Evolutionary conservation across 1,139 yeast species (phyloP).

Genomic region (Saccharomycopsis hybrid): DNA sequence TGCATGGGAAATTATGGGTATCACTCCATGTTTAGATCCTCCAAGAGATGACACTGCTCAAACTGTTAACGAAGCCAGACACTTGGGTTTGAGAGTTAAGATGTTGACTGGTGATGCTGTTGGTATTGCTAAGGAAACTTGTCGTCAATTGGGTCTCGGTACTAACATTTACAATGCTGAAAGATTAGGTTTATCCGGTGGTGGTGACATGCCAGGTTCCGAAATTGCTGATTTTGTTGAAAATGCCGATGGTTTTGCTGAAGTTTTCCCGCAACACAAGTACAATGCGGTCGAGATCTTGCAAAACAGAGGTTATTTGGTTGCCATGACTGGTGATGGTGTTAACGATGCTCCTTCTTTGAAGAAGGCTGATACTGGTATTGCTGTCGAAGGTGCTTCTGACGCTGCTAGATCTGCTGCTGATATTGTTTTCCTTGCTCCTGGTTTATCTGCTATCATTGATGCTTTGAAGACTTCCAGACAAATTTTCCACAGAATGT

Average conservation of each 20-base stretch:
- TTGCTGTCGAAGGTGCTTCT: constrained; percentile 95
- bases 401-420: constrained; percentile 97
- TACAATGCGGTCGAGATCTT: constrained; percentile 86
- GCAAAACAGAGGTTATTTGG: constrained; percentile 89
- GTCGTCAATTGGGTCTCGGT: constrained; percentile 96
- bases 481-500: constrained; percentile 98
- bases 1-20: constrained; percentile 97
- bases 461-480: constrained; percentile 92
- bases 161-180: constrained; percentile 96
- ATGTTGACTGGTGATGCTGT: constrained; percentile 99
- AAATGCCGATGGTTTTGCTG: constrained; percentile 96
- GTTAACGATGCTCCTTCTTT: constrained; percentile 95
- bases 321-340: constrained; percentile 99
- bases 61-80: constrained; percentile 89
- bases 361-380: constrained; percentile 96
- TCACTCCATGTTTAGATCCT: constrained; percentile 98
- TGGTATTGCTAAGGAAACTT: constrained; percentile 97
- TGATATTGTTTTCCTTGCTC: constrained; percentile 93
- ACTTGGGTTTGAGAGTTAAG: constrained; percentile 91
- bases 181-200: constrained; percentile 94
- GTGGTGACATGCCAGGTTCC: constrained; percentile 95
- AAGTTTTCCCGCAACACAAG: constrained; percentile 96
- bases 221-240: constrained; percentile 94
- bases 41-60: constrained; percentile 89
- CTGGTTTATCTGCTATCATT: constrained; percentile 91